A percentile compares a stretch with the other conserved stretches of the same genome.
Conservation (phyloP, 129 eudicot genomes). For the Lonicera japonica region DNA sequence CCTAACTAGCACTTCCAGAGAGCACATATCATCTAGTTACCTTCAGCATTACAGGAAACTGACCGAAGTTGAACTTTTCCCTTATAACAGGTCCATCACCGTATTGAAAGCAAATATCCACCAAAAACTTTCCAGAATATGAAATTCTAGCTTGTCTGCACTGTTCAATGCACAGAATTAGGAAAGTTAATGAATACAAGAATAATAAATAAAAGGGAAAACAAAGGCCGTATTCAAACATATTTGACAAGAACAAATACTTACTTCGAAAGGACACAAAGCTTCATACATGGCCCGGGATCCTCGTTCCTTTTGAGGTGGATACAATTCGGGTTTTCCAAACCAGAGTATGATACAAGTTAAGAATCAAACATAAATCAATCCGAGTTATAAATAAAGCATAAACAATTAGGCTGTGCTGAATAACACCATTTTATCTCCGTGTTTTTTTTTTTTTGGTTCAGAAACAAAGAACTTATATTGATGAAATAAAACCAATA, state of each 20-base stretch:
- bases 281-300: conserved; percentile 14
- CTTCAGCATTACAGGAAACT: conserved; percentile 86
- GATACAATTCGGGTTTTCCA: conserved; percentile 48
- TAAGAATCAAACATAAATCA: conserved; percentile 61
- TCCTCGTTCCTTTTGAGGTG: conserved; percentile 59
- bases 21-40: conserved; percentile 33
- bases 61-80: conserved; percentile 58
- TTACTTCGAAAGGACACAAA: conserved; percentile 70
- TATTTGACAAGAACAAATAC: no score
- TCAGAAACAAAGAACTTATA: no score
- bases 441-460: no score
- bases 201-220: background rate
- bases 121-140: conserved; percentile 58
- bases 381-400: background rate
- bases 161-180: conserved; percentile 35
- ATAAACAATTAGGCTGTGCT: no score
- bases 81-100: conserved; percentile 44
- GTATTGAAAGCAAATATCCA: conserved; percentile 57
- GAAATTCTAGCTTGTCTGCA: conserved; percentile 89
- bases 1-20: no score
- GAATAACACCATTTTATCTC: no score
- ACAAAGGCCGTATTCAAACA: no score
- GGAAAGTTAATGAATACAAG: background rate
- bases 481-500: no score
- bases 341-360: conserved; percentile 65